phyloP scores from a whole-genome alignment of 768 basidiomycete genomes.

The Bullera alba region DNA sequence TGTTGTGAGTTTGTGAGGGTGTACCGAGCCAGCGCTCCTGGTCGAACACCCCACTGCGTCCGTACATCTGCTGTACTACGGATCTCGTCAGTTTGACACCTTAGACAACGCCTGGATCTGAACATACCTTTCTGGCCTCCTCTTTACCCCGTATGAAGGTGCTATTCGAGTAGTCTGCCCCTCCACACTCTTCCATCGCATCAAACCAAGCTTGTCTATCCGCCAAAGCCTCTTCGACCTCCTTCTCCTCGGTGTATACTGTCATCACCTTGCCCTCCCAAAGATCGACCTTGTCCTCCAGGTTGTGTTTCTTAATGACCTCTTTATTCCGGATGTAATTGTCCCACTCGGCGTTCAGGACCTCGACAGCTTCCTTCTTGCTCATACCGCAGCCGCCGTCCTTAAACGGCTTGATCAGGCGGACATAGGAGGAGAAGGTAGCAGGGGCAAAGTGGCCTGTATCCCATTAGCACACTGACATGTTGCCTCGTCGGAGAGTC shows the following conservation, averaged over 20 bases:
- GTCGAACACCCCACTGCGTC: conserved; percentile 8
- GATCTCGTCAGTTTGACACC: neutral
- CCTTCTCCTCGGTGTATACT: neutral
- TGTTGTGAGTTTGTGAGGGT: conserved; percentile 33
- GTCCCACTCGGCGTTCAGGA: conserved; percentile 29
- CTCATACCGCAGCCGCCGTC: conserved; percentile 30
- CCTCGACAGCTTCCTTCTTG: conserved; percentile 18
- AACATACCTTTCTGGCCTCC: conserved; percentile 51
- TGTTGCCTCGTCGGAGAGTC: neutral
- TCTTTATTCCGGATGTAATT: conserved; percentile 20
- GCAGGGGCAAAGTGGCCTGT: conserved; percentile 25
- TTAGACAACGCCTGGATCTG: no score
- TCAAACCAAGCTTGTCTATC: no score
- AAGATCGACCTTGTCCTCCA: neutral
- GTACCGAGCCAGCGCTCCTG: conserved; percentile 20
- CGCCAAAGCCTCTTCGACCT: no score
- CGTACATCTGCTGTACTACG: conserved; percentile 7
- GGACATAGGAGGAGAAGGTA: conserved; percentile 13
- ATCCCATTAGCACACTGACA: conserved; percentile 14
- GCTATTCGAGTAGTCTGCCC: conserved; percentile 35
- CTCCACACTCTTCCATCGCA: no score
- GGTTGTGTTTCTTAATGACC: conserved; percentile 24
- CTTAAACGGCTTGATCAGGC: conserved; percentile 8
- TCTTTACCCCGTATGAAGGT: conserved; percentile 47
- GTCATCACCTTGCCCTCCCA: conserved; percentile 3